These are phyloP conservation scores for Eucalyptus victrix DNA, from an alignment of 345 rosid species.

Conservation along the genomic window DNA sequence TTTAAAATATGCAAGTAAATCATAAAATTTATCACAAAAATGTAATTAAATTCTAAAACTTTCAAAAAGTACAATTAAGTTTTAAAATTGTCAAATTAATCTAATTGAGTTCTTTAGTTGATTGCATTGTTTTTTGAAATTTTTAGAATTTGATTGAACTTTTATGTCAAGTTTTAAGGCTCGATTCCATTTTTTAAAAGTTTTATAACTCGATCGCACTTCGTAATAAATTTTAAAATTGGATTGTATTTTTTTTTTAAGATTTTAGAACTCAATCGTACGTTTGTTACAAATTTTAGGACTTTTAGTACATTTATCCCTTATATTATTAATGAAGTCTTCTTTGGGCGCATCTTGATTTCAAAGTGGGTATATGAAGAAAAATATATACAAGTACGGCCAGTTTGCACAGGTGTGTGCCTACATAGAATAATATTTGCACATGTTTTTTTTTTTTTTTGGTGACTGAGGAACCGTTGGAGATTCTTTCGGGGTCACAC, in stretches of 20 bases:
- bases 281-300: accelerated
- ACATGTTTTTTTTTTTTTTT: no score
- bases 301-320: accelerated
- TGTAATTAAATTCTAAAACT: accelerated
- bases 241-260: accelerated
- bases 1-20: accelerated
- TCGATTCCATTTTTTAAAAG: accelerated
- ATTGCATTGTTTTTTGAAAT: no score
- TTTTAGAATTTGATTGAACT: accelerated
- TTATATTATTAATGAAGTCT: neutral
- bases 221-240: accelerated
- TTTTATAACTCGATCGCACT: accelerated
- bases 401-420: accelerated
- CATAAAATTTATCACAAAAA: accelerated
- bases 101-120: accelerated
- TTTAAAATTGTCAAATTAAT: accelerated
- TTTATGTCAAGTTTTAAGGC: accelerated
- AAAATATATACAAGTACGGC: neutral
- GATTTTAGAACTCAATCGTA: accelerated
- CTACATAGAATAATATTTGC: neutral
- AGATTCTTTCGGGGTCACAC: no score
- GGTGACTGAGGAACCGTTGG: no score
- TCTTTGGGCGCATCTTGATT: neutral
- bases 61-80: accelerated
- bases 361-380: neutral